Evolutionary conservation across 208 protist species (phyloP).

Genomic region (Leishmania lainsoni): DNA sequence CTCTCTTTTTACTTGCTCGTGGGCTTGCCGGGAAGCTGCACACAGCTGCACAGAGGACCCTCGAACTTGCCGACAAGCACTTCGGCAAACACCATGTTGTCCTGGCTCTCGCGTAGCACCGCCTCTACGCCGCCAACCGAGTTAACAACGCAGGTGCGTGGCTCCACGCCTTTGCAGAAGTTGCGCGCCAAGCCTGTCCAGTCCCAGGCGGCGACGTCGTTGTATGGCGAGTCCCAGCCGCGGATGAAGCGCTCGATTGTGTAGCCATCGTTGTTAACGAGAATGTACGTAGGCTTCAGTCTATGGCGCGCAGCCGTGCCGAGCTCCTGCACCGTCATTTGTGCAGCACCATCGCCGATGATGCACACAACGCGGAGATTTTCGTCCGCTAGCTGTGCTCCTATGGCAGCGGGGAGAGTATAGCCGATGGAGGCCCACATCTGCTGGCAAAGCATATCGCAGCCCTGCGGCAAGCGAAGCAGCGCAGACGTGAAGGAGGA

Average conservation of each 20-base stretch:
- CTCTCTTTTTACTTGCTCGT: slow-evolving; percentile 5
- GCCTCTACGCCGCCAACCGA: slow-evolving; percentile 23
- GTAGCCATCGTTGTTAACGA: slow-evolving; percentile 66
- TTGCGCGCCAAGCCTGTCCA: slow-evolving; percentile 36
- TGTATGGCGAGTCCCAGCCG: slow-evolving; percentile 44
- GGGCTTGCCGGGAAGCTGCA: slow-evolving; percentile 33
- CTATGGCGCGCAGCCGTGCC: slow-evolving; percentile 27
- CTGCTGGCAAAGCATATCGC: slow-evolving; percentile 33
- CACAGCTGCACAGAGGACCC: slow-evolving; percentile 42
- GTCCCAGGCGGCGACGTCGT: slow-evolving; percentile 51
- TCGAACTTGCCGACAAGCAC: slow-evolving; percentile 51
- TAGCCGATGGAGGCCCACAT: slow-evolving; percentile 64
- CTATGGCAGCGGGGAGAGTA: slow-evolving; percentile 51
- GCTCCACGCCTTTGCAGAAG: slow-evolving; percentile 27
- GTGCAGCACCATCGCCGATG: slow-evolving; percentile 53
- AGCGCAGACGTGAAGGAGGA: slow-evolving; percentile 43
- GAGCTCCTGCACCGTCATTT: slow-evolving; percentile 70
- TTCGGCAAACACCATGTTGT: slow-evolving; percentile 36
- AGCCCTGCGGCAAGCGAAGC: slow-evolving; percentile 39
- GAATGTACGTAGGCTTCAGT: slow-evolving; percentile 33
- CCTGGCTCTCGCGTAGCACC: slow-evolving; percentile 31
- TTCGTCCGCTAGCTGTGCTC: slow-evolving; percentile 46
- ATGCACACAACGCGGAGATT: slow-evolving; percentile 51
- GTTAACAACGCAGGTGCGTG: slow-evolving; percentile 30
- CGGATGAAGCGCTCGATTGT: slow-evolving; percentile 60